These are phyloP conservation scores for Osmanthus fragrans DNA, from an alignment of 257 asterid species.

Conservation along the genomic window DNA sequence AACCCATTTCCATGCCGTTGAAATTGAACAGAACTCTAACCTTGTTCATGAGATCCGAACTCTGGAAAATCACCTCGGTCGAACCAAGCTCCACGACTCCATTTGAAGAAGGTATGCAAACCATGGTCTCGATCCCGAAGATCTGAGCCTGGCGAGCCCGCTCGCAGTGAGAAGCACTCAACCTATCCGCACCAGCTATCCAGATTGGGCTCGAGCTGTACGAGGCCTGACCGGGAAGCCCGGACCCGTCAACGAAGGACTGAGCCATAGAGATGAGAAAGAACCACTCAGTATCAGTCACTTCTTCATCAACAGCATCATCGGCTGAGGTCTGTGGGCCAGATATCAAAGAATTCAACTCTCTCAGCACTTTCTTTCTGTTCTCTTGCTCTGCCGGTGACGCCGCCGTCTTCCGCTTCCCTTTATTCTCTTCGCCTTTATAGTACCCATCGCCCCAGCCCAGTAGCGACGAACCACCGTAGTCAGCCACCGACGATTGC, in stretches of 20 bases:
- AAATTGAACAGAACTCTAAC: constrained; percentile 67
- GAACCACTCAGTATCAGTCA: constrained; percentile 89
- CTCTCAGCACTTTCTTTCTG: constrained; percentile 71
- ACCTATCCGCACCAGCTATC: constrained; percentile 61
- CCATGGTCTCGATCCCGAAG: constrained; percentile 73
- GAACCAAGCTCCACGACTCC: constrained; percentile 95
- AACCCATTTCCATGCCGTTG: constrained; percentile 42
- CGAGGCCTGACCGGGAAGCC: constrained; percentile 85
- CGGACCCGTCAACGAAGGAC: constrained; percentile 58
- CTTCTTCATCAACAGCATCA: constrained; percentile 77
- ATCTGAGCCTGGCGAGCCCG: constrained; percentile 73
- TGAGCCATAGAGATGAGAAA: constrained; percentile 86
- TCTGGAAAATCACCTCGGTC: constrained; percentile 63
- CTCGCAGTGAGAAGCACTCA: constrained; percentile 54
- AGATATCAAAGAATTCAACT: constrained; percentile 68
- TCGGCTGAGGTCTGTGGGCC: constrained; percentile 44
- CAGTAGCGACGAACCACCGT: constrained; percentile 41
- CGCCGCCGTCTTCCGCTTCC: constrained; percentile 39
- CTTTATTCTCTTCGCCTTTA: constrained; percentile 65
- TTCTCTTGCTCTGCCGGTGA: constrained; percentile 65
- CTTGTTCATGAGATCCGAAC: constrained; percentile 73
- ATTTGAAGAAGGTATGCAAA: constrained; percentile 66
- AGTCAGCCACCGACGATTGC: constrained; percentile 61
- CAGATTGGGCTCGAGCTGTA: constrained; percentile 64
- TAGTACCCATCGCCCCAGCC: constrained; percentile 93